Evolutionary conservation across 2,329 filamentous ascomycete species (phyloP).

Genomic region (Seiridium cupressi): DNA sequence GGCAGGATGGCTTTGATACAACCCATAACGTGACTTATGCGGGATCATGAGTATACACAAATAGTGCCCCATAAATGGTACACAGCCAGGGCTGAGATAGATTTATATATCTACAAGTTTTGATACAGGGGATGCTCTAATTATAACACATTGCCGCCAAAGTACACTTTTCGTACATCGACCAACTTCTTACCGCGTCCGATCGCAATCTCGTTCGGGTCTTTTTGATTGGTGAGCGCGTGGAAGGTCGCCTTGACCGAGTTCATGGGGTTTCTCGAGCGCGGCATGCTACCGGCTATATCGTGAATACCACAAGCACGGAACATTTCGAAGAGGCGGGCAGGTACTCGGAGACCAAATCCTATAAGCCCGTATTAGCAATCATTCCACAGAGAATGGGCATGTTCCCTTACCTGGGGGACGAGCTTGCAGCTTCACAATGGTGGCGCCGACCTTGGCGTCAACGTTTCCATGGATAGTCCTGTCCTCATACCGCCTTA

Average conservation of each 20-base stretch:
- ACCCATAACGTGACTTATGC: background rate
- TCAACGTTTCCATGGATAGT: conserved; percentile 86
- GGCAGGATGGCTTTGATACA: background rate
- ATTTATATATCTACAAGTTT: conserved; percentile 7
- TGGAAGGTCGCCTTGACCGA: conserved; percentile 88
- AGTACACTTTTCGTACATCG: conserved; percentile 96
- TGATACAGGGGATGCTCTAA: background rate
- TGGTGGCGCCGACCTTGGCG: conserved; percentile 83
- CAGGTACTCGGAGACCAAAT: conserved; percentile 89
- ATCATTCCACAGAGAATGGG: too few species aligned
- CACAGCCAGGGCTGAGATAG: background rate
- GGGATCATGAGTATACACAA: background rate
- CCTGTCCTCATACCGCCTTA: conserved; percentile 84
- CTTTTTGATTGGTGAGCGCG: conserved; percentile 77
- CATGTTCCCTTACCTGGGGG: conserved; percentile 70
- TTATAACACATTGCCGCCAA: conserved; percentile 72
- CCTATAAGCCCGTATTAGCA: conserved; percentile 49
- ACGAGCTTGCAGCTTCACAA: conserved; percentile 77
- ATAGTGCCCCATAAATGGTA: background rate
- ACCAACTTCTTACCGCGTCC: conserved; percentile 93
- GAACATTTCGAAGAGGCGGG: conserved; percentile 92
- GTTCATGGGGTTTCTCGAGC: conserved; percentile 96
- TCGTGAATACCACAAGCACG: conserved; percentile 84
- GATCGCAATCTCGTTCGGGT: conserved; percentile 86
- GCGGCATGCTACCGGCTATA: conserved; percentile 76